Conservation (phyloP, 306 rosid genomes). For the Glycine latifolia region DNA sequence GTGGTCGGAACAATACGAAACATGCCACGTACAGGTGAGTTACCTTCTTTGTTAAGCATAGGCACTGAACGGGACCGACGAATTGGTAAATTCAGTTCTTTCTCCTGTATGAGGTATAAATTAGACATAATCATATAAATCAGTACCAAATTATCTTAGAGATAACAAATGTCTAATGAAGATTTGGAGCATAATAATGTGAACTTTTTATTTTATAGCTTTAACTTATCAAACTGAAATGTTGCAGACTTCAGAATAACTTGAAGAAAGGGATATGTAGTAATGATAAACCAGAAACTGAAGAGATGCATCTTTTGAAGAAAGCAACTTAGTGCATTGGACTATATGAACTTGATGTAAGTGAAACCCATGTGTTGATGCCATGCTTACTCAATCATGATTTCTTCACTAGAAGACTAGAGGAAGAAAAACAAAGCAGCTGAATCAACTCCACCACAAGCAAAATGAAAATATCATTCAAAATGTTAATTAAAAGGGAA, state of each 20-base stretch:
- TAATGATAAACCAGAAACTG: neutral
- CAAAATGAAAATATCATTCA: conserved; percentile 21
- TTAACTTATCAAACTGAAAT: conserved; percentile 1
- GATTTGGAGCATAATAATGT: neutral
- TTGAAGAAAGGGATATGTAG: conserved; percentile 2
- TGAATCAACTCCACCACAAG: neutral
- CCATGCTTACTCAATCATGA: conserved; percentile 19
- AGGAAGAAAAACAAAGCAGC: conserved; percentile 18
- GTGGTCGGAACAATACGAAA: conserved; percentile 47
- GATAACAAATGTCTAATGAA: conserved; percentile 6
- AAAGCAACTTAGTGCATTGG: neutral
- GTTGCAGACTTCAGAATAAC: neutral
- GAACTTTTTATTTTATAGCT: neutral
- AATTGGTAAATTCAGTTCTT: conserved; percentile 49
- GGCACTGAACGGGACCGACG: conserved; percentile 57
- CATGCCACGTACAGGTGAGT: conserved; percentile 39
- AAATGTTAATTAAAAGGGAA: conserved; percentile 17
- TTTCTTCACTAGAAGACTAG: neutral
- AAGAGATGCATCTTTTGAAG: conserved; percentile 13
- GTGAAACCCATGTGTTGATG: conserved; percentile 18
- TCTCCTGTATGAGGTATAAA: conserved; percentile 59
- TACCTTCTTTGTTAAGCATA: conserved; percentile 41
- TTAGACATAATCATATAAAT: conserved; percentile 24
- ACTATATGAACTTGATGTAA: neutral
- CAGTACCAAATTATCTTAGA: conserved; percentile 1